phyloP scores from a whole-genome alignment of 140 eudicot species.

The Cichorium intybus region DNA sequence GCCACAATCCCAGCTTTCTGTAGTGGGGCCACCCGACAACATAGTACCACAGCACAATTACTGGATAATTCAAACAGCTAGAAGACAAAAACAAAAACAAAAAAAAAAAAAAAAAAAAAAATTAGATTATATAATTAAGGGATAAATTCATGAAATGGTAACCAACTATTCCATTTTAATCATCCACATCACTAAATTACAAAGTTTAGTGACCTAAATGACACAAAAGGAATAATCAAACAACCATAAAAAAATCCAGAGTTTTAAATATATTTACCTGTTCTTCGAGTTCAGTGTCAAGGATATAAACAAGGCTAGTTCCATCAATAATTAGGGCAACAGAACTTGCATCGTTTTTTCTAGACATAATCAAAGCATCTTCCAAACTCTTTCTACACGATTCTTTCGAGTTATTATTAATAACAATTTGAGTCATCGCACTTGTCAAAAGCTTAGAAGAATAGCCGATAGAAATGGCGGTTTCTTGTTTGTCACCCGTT shows the following conservation, averaged over 20 bases:
- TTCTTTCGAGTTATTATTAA: constrained; percentile 60
- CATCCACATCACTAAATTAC: no score
- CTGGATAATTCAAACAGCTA: constrained; percentile 67
- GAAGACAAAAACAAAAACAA: constrained; percentile 9
- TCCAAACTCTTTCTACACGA: constrained; percentile 57
- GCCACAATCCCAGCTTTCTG: constrained; percentile 92
- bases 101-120: no score
- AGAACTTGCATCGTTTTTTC: constrained; percentile 28
- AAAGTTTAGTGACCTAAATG: no score
- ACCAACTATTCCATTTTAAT: no score
- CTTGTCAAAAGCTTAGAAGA: constrained; percentile 75
- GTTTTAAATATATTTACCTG: constrained; percentile 43
- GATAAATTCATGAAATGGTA: no score
- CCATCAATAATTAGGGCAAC: constrained; percentile 77
- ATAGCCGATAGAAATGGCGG: constrained; percentile 86
- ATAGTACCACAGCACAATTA: constrained; percentile 65
- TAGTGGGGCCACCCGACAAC: constrained; percentile 88
- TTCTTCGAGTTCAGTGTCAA: constrained; percentile 77
- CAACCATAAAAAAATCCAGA: not conserved
- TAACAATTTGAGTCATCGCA: constrained; percentile 62
- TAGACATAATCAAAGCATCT: constrained; percentile 46
- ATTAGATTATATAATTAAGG: no score
- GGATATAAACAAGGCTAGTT: constrained; percentile 78
- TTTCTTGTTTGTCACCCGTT: constrained; percentile 94
- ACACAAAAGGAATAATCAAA: no score